Percentiles rank a stretch among this genome's conserved stretches.
phyloP scores from a whole-genome alignment of 2,329 filamentous ascomycete genomes.

The Fonsecaea pedrosoi region DNA sequence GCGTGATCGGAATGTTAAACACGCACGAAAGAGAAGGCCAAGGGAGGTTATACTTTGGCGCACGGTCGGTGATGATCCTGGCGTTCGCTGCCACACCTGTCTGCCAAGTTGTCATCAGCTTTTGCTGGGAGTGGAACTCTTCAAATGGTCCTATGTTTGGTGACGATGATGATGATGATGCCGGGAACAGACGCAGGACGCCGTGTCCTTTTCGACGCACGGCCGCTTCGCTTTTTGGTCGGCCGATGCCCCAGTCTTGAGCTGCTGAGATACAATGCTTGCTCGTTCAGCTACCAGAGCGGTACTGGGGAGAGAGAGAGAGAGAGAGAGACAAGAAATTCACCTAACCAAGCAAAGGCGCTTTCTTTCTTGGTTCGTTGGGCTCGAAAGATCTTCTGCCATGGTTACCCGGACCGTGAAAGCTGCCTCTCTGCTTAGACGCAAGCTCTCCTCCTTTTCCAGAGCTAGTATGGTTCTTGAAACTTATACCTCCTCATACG shows the following conservation, averaged over 20 bases:
- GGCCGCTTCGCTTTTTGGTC: too few relatives aligned
- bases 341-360: background rate
- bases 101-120: background rate
- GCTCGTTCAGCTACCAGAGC: too few relatives aligned
- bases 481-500: background rate
- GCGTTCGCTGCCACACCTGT: background rate
- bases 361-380: background rate
- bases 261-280: too few relatives aligned
- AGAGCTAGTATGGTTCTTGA: background rate
- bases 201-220: too few relatives aligned
- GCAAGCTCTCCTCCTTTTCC: background rate
- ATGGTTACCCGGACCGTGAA: background rate
- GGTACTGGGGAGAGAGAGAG: too few relatives aligned
- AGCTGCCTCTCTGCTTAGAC: background rate
- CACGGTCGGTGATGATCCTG: background rate
- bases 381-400: background rate
- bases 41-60: background rate
- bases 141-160: background rate
- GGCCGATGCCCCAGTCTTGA: too few relatives aligned
- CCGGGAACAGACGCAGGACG: too few relatives aligned
- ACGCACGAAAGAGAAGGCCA: background rate
- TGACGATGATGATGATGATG: too few relatives aligned
- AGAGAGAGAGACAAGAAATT: too few relatives aligned
- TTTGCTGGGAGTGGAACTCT: background rate
- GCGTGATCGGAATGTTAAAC: background rate